Percentiles rank a stretch among this genome's conserved stretches.
phyloP scores from a whole-genome alignment of 306 rosid species.

The Gastrolobium villosum region DNA sequence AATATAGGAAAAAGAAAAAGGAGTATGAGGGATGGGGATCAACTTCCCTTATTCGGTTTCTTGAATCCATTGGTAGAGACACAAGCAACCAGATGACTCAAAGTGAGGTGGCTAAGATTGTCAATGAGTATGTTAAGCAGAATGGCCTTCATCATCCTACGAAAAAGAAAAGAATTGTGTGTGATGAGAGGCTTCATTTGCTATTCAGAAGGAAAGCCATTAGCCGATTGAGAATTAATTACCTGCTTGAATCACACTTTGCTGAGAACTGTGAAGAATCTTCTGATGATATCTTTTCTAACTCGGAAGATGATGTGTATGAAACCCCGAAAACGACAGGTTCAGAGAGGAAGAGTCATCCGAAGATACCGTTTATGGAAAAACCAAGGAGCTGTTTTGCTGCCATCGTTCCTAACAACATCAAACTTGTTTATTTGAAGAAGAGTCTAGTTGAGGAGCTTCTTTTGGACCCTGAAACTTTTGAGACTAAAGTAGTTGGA shows the following conservation, averaged over 20 bases:
- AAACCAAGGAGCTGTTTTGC: constrained; percentile 75
- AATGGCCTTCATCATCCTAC: constrained; percentile 60
- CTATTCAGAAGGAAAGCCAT: constrained; percentile 79
- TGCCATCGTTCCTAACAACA: constrained; percentile 66
- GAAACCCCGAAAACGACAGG: constrained; percentile 40
- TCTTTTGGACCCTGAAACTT: constrained; percentile 60
- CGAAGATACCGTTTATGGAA: constrained; percentile 45
- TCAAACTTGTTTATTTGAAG: constrained; percentile 76
- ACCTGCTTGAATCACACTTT: constrained; percentile 73
- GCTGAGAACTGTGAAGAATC: constrained; percentile 60
- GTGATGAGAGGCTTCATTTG: constrained; percentile 67
- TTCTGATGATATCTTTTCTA: constrained; percentile 48
- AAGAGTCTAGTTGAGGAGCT: constrained; percentile 71
- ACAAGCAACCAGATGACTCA: constrained; percentile 61
- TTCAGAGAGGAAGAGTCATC: constrained; percentile 47
- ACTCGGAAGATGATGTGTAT: constrained; percentile 55
- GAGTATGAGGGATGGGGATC: constrained; percentile 89
- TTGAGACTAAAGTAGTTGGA: constrained; percentile 77
- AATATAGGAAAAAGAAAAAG: constrained; percentile 55
- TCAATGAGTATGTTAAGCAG: constrained; percentile 63
- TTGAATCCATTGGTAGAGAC: constrained; percentile 71
- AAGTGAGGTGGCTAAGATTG: constrained; percentile 59
- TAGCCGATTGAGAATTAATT: constrained; percentile 64
- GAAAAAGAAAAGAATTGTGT: constrained; percentile 71
- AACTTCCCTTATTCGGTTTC: constrained; percentile 63